Evolutionary conservation across 495 filamentous ascomycete genomes (phyloP).

Genomic region (Achaetomiella virescens): DNA sequence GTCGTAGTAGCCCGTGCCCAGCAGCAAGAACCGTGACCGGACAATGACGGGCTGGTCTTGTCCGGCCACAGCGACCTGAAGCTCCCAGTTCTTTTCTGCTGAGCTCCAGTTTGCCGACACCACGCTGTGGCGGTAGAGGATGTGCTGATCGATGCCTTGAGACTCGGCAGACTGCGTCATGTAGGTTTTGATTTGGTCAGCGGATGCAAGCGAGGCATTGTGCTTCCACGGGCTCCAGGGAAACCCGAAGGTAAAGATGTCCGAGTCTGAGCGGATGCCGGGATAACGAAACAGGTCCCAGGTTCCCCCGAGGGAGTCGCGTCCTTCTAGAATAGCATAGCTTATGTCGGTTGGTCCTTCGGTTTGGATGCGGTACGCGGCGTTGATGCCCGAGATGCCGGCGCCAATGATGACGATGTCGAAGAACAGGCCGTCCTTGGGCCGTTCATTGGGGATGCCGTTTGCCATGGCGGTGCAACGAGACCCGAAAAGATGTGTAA

Average conservation of each 20-base stretch:
- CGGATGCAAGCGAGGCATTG: slow-evolving; percentile 4
- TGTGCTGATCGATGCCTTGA: slow-evolving; percentile 10
- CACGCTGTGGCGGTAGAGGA: slow-evolving; percentile 7
- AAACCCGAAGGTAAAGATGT: slow-evolving; percentile 10
- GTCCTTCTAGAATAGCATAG: slow-evolving; percentile 1
- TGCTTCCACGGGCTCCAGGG: slow-evolving; percentile 7
- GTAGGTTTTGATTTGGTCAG: slow-evolving; percentile 3
- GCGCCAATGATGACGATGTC: slow-evolving; percentile 7
- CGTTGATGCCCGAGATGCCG: slow-evolving; percentile 8
- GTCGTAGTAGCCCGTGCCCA: slow-evolving; percentile 9
- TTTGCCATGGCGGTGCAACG: neutral
- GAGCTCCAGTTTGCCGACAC: slow-evolving; percentile 4
- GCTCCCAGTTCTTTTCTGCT: neutral
- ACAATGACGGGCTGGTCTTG: neutral
- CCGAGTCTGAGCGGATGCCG: slow-evolving; percentile 9
- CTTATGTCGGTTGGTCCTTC: slow-evolving; percentile 1
- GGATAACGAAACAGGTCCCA: slow-evolving; percentile 10
- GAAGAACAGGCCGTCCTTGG: neutral
- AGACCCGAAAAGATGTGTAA: neutral
- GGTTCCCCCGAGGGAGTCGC: neutral
- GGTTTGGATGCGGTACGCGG: slow-evolving; percentile 9
- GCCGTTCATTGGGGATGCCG: neutral
- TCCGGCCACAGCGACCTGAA: neutral
- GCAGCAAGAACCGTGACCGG: slow-evolving; percentile 6
- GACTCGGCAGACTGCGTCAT: slow-evolving; percentile 1